Base-by-base conservation (phyloP, 345 rosid genomes). In the Lepidium africanum region DNA sequence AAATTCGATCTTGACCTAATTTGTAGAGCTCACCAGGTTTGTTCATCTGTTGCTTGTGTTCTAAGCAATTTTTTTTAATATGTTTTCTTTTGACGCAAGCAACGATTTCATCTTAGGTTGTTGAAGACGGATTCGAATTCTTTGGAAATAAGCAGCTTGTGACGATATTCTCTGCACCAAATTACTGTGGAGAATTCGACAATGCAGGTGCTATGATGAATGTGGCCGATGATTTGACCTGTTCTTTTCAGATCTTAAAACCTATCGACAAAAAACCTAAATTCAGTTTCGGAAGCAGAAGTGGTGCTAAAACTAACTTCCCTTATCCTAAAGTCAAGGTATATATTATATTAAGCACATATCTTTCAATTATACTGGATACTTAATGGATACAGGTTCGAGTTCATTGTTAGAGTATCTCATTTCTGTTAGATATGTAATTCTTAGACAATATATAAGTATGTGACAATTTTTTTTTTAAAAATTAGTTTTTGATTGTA, bases 111-210 rank as follows among this genome's bases (percentile, higher is more conserved):
- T 65, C 69, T 69, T 83, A 87, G 95, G 97, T 90, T 41, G 90
- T 87, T 68, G 89, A 90, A 81, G 97, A 90, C 59, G 97, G 97
- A 60, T 90, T 78, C 21, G 90, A 90, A 77, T 87, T 90, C 77
- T 90, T 87, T 23, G 92, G 89, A 17, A 71, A 80, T 55, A 78
- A 83, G 69, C 79, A 82, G 70, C 32, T 27, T 27, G 32, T 27
- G 32, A 27, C 32, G 32, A 27, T 27, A 27, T 27, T 27, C 32
- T 27, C 32, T 27, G 32, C 32, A 27, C 32, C 32, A 27, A 27
- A 27, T 27, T 27, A 27, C 6, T 27, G 32, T 27, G 32, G 32
- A 27, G 32, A 27, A 27, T 27, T 27, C 32, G 32, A 27, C 32
- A 27, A 27, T 27, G 88, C 88, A 42, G 96, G 91, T 74, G 96